phyloP scores from a whole-genome alignment of 2,329 filamentous ascomycete species.

The Aspergillus luchuensis region DNA sequence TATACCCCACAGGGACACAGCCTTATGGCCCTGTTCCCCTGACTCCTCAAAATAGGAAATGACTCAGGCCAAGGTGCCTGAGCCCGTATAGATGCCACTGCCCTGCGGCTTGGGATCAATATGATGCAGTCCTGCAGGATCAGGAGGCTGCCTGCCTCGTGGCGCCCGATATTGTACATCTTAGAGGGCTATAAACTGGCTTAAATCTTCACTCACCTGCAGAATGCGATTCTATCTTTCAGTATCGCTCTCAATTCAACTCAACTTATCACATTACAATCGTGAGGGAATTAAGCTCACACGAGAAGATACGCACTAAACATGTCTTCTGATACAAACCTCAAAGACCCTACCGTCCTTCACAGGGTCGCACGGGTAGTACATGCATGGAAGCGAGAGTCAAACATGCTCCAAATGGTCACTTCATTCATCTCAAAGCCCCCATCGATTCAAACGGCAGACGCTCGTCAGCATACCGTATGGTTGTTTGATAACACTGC shows the following conservation, averaged over 20 bases:
- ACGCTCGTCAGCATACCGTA: slow-evolving; percentile 68
- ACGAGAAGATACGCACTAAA: slow-evolving; percentile 4
- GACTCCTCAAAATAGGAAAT: slow-evolving; percentile 18
- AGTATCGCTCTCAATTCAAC: neutral
- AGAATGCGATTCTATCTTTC: neutral
- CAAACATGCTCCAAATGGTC: slow-evolving; percentile 26
- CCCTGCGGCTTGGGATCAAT: slow-evolving; percentile 19
- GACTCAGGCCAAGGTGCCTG: slow-evolving; percentile 19
- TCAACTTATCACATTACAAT: neutral
- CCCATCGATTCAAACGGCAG: slow-evolving; percentile 58
- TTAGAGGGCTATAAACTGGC: neutral
- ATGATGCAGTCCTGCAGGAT: slow-evolving; percentile 11
- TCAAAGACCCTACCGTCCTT: slow-evolving; percentile 13
- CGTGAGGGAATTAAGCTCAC: neutral
- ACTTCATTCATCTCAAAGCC: slow-evolving; percentile 48
- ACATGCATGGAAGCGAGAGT: slow-evolving; percentile 20
- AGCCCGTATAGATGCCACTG: slow-evolving; percentile 15
- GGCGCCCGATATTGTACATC: neutral
- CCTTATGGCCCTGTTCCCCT: slow-evolving; percentile 18
- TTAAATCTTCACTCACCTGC: neutral
- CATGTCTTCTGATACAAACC: slow-evolving; percentile 11
- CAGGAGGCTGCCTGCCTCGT: slow-evolving; percentile 15
- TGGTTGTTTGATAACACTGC: slow-evolving; percentile 93
- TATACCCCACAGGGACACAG: slow-evolving; percentile 1
- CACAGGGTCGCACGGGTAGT: slow-evolving; percentile 12